Percentiles rank a stretch among this genome's conserved stretches.
phyloP scores from a whole-genome alignment of 257 asterid genomes.

The Nicotiana tomentosiformis region DNA sequence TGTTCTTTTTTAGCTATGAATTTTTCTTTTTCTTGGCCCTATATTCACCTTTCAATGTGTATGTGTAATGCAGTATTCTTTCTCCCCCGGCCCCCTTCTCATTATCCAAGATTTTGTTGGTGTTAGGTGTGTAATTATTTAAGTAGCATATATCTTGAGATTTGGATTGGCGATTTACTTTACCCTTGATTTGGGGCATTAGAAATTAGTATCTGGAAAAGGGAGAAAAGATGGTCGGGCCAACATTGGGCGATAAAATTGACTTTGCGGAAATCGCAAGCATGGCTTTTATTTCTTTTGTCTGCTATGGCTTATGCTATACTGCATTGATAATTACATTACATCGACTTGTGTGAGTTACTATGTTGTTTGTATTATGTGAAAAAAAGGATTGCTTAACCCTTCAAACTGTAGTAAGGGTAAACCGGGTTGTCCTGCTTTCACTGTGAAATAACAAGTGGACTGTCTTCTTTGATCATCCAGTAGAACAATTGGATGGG shows the following conservation, averaged over 20 bases:
- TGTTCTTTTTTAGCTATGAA: slow-evolving; percentile 2
- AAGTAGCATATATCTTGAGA: not conserved
- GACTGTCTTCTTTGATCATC: too few species aligned
- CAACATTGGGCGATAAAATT: not conserved
- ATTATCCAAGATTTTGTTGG: slow-evolving; percentile 3
- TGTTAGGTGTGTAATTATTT: not conserved
- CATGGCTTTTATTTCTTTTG: slow-evolving; percentile 27
- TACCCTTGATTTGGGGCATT: not conserved
- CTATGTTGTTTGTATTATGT: not conserved
- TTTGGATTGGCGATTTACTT: not conserved
- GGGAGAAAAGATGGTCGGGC: not conserved
- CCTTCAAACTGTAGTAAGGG: not conserved
- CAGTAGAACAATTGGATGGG: too few species aligned
- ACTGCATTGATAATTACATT: not conserved
- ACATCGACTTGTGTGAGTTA: not conserved
- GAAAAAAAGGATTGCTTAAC: not conserved
- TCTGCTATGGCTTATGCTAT: slow-evolving; percentile 10
- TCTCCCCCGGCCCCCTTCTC: not conserved
- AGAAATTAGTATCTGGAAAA: not conserved
- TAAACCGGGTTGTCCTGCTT: too few species aligned
- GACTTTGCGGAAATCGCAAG: slow-evolving; percentile 40
- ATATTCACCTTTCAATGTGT: slow-evolving; percentile 12
- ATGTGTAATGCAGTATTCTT: slow-evolving; percentile 9
- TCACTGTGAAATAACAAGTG: too few species aligned
- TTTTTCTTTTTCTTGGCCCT: slow-evolving; percentile 5